Evolutionary conservation across 164 flowering plant genomes (phyloP), one percentile per base, ranked within the genome.

Genomic region (Macadamia integrifolia): DNA sequence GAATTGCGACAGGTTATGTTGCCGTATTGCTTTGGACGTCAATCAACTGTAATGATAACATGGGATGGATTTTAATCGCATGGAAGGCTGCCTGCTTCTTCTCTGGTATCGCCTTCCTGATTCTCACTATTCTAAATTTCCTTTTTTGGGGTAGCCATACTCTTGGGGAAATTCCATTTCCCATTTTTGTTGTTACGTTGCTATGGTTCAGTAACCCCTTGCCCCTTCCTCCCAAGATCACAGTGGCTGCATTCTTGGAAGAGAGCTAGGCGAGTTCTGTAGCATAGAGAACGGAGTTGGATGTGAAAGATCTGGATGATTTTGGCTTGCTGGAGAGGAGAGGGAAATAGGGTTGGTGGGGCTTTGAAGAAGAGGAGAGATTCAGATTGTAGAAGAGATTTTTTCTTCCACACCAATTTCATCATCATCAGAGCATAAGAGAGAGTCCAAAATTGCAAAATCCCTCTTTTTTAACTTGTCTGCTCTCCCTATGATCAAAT

Each of bases 41-140:
- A 3, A 55, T 67, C 55, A 59, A 48, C 3, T 60, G 68, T 23
- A 23, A 23, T 23, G 23, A 23, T 23, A 3, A 40, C 32, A 17
- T 18, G 23, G 66, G 65, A 1, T 69, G 71, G 71, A 42, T 40
- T 14, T 69, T 66, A 35, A 23, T 70, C 29, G 43, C 68, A 12
- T 70, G 73, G 73, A 11, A 14, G 14, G 73, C 58, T 9, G 73
- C 68, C 1, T 68, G 70, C 31, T 68, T 68, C 64, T 68, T 68
- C 32, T 64, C 70, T 46, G 70, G 70, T 31, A 68, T 64, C 11
- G 67, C 12, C 28, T 70, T 70, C 32, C 23, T 23, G 23, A 23
- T 23, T 23, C 23, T 23, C 23, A 23, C 23, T 23, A 23, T 23
- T 23, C 23, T 23, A 23, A 23, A n/a, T 58, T 0, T 43, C 56